These are phyloP conservation scores for Talaromyces marneffei DNA, from an alignment of 2,329 filamentous ascomycete genomes.

Conservation along the genomic window DNA sequence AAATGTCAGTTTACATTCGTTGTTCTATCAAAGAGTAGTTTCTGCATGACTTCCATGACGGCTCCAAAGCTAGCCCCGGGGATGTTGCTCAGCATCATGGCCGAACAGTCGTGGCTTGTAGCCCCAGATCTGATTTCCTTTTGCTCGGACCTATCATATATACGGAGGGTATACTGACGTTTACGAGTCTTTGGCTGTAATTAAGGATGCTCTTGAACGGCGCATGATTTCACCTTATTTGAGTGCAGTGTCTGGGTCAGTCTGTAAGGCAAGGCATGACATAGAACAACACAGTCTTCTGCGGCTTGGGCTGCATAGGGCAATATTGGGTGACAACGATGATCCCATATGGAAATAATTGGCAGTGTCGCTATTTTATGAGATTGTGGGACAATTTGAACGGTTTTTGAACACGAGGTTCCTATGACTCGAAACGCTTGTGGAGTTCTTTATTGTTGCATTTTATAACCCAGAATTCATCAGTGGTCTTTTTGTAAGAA, in stretches of 20 bases:
- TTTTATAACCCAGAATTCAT: neutral
- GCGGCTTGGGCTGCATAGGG: constrained; percentile 65
- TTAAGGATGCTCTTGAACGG: neutral
- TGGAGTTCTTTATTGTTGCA: neutral
- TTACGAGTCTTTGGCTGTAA: neutral
- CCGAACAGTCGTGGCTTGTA: neutral
- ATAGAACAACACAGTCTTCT: constrained; percentile 54
- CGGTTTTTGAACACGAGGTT: neutral
- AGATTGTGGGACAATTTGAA: neutral
- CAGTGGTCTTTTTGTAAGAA: neutral
- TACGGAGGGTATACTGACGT: neutral
- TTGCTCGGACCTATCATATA: constrained; percentile 18
- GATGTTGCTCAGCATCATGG: too few species aligned
- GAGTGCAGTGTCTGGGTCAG: neutral
- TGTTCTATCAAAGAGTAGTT: too few species aligned
- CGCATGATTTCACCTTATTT: neutral
- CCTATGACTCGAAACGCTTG: neutral
- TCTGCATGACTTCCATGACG: too few species aligned
- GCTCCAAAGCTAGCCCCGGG: too few species aligned
- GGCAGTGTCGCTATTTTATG: neutral
- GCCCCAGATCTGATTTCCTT: too few species aligned
- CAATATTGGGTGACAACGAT: constrained; percentile 59
- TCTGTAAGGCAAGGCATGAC: neutral
- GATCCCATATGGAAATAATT: neutral
- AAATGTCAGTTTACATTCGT: too few species aligned